A percentile compares a stretch with the other conserved stretches of the same genome.
Conservation (phyloP, 768 basidiomycete genomes). For the Trametes cingulata region DNA sequence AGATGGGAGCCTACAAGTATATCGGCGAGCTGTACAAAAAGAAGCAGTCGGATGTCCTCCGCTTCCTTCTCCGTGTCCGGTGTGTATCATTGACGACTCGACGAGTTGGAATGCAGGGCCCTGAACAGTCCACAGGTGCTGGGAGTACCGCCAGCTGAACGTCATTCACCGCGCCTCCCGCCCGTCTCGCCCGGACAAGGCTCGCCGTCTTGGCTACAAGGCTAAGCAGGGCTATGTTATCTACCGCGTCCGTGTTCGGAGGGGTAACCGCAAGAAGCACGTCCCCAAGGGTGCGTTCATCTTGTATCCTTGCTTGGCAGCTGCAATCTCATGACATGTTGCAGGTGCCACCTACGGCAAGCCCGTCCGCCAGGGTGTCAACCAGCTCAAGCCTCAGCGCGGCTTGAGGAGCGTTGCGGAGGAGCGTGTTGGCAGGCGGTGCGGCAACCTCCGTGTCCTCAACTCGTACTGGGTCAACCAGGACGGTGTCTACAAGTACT, state of each 20-base stretch:
- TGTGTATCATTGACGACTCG: slow-evolving; percentile 38
- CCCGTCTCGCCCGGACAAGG: slow-evolving; percentile 98
- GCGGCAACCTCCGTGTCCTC: slow-evolving; percentile 93
- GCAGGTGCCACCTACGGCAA: slow-evolving; percentile 97
- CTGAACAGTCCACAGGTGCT: slow-evolving; percentile 59
- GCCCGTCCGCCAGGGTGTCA: slow-evolving; percentile 99
- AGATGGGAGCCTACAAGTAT: slow-evolving; percentile 95
- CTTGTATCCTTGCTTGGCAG: neutral
- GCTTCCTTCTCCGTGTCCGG: slow-evolving; percentile 97
- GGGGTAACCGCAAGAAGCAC: slow-evolving; percentile 99
- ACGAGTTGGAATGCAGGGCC: neutral
- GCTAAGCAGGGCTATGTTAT: slow-evolving; percentile 99
- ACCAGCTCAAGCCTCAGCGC: slow-evolving; percentile 98
- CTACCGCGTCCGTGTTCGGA: slow-evolving; percentile 95
- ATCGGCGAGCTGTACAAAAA: slow-evolving; percentile 98
- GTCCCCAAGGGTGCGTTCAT: slow-evolving; percentile 83
- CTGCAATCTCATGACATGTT: neutral
- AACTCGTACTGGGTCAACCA: slow-evolving; percentile 99
- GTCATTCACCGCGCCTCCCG: slow-evolving; percentile 98
- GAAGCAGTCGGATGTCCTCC: slow-evolving; percentile 96
- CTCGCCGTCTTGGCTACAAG: slow-evolving; percentile 98
- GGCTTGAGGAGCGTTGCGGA: slow-evolving; percentile 91
- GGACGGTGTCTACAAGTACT: slow-evolving; percentile 99
- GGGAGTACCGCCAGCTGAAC: slow-evolving; percentile 98
- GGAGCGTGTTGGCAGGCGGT: slow-evolving; percentile 95